Conservation (phyloP, 192 early-diverging fungal species). For the Coemansia sp. region DNA sequence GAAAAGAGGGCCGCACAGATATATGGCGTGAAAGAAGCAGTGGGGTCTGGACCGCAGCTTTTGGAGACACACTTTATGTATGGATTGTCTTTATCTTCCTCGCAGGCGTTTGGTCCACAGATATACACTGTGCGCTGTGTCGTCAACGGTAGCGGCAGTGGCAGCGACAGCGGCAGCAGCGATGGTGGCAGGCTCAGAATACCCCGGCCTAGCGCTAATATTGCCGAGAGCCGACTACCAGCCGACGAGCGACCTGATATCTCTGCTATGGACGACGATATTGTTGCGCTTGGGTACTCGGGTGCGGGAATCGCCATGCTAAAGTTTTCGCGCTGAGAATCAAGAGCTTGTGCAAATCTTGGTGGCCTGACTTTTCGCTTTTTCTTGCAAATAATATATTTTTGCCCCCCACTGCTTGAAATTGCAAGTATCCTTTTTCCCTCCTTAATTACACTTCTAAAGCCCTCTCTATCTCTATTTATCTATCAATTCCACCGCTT, state of each 20-base stretch:
- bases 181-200: background rate
- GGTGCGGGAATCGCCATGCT: background rate
- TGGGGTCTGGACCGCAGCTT: background rate
- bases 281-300: background rate
- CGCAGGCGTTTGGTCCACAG: too few species aligned
- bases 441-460: too few species aligned
- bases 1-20: background rate
- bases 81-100: too few species aligned
- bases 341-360: background rate
- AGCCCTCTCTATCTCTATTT: too few species aligned
- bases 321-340: background rate
- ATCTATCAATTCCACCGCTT: too few species aligned
- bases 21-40: background rate
- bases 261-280: background rate
- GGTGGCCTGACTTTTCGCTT: too few species aligned
- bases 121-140: too few species aligned
- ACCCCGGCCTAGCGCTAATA: background rate
- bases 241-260: background rate
- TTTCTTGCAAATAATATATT: too few species aligned
- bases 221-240: background rate
- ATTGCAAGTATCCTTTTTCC: too few species aligned
- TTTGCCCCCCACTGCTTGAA: too few species aligned
- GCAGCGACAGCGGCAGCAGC: background rate
- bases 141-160: background rate
- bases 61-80: background rate